Base-by-base conservation (phyloP, 129 eudicot species). In the Lactuca sativa region DNA sequence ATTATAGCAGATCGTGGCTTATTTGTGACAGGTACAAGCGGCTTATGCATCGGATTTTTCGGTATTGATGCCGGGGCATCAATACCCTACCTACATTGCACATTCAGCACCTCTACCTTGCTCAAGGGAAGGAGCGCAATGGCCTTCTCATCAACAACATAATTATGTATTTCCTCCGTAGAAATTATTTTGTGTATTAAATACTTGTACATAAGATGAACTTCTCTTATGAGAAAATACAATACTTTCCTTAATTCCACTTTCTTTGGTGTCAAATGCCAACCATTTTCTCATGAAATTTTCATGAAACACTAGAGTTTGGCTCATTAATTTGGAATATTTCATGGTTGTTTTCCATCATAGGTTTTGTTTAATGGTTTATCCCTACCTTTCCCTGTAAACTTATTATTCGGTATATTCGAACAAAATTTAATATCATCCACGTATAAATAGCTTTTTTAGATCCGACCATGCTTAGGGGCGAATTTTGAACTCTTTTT, bases 21-120 rank as follows among this genome's bases (percentile, higher is more conserved):
- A 3, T 75, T 56, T 74, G 79, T 77, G 73, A 59, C 79, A 88
- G 90, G 84, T 63, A 61, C 80, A 84, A 74, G 31, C 83, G 12
- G 2, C 88, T 37, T 82, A 82, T 77, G 82, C 84, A 3, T 78
- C 88, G 0, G 93, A 86, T 74, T 83, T 82, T 73, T 82, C 96
- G 32, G 97, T 91, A 34, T 66, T 91, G 80, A 91, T 88, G 97
- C 97, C 97, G 21, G 97, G 97, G 7, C 86, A 91, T 51, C 83
- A 78, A n/a, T 84, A 78, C 66, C 97, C 97, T 1, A 88, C 93
- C 52, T 84, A 76, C 84, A 86, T 91, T 74, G 96, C 97, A 21
- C 92, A 84, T 63, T 85, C 93, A 51, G 87, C 96, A 59, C 97
- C 97, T 73, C 85, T 91, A 56, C 88, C 97, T 36, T 91, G 90